Evolutionary conservation across 345 rosid species (phyloP), one percentile per base, ranked within the genome.

Genomic region (Linum lewisii): DNA sequence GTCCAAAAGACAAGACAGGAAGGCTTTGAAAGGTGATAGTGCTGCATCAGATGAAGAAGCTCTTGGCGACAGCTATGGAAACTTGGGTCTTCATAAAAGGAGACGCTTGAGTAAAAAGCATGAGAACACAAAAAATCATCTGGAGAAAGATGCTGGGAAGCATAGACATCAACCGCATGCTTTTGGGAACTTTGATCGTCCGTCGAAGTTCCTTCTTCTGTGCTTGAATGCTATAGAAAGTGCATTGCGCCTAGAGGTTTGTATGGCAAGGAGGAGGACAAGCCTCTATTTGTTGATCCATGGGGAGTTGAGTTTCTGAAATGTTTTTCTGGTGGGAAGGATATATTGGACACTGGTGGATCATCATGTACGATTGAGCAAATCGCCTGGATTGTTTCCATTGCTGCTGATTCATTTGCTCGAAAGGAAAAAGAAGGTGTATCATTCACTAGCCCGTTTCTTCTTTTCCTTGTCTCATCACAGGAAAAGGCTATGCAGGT

Each of bases 281-380:
- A 67, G 57, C 74, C 82, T 58, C 68, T 93, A 64, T 82, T 78
- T 72, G 60, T 69, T 58, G 81, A 76, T 57, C 38, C 79, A 21
- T 93, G 94, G 99, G 99, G 99, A 36, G 58, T 82, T 63, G 88
- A 93, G 76, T 93, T 85, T 61, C 87, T 82, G 89, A 83, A 83
- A 69, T 70, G 75, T 57, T 86, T 72, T 63, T 69, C 75, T 1
- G 58, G 72, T 50, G 91, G 85, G 32, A 78, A 58, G 49, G 84
- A 83, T 59, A 69, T 89, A 67, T 5, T 89, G 54, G 98, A 84
- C 62, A 75, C 83, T 0, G 83, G 84, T 71, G 90, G 90, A 20
- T 63, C 75, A 54, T 70, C 85, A 71, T 78, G 81, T 22, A 65
- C 77, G 6, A 23, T 60, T 24, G 85, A 83, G 70, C 91, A 89